Base-by-base conservation (phyloP, 257 asterid genomes). In the Galeopsis tetrahit region DNA sequence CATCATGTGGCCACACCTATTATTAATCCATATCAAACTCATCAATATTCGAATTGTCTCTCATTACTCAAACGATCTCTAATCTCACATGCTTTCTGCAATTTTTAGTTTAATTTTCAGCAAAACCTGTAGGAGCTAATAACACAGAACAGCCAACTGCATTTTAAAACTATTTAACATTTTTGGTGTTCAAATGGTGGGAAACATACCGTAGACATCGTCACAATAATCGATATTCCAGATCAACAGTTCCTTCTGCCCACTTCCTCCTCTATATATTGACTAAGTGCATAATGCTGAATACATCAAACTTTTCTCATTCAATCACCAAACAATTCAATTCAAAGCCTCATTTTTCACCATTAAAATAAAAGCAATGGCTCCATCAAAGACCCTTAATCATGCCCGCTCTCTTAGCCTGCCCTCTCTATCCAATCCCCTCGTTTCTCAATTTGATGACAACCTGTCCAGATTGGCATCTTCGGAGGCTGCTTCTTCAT, bases 351-450 rank as follows among this genome's bases (percentile, higher is more conserved):
- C 48, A 28, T 11, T 59, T 58, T 74, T 53, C 70, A 60, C 57
- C 53, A 6, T 9, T 1, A 61, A 34, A 14, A 62, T 15, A 5
- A 35, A 77, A n/a, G n/a, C n/a, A n/a, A 82, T 82, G 87, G 81
- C 84, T 69, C 55, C 77, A 69, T 68, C 81, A 7, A 82, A 82
- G 72, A 35, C 78, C 78, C 68, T 39, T 33, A 74, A 63, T 10
- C 84, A 82, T 60, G 81, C 81, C 63, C 87, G 79, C 49, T 82
- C 87, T 66, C 67, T 83, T 39, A 85, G 87, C 73, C 78, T 85
- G 15, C 87, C 87, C 39, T 73, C 82, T 17, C 28, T 14, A 53
- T 73, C 76, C 57, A 79, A 73, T 42, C 84, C 83, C 8, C 31
- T 55, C 43, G 14, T 78, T 62, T 79, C 77, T 51, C 81, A 75